A percentile compares a stretch with the other conserved stretches of the same genome.
These are phyloP conservation scores for Nyssa sinensis DNA, from an alignment of 148 eudicot genomes.

Conservation along the genomic window DNA sequence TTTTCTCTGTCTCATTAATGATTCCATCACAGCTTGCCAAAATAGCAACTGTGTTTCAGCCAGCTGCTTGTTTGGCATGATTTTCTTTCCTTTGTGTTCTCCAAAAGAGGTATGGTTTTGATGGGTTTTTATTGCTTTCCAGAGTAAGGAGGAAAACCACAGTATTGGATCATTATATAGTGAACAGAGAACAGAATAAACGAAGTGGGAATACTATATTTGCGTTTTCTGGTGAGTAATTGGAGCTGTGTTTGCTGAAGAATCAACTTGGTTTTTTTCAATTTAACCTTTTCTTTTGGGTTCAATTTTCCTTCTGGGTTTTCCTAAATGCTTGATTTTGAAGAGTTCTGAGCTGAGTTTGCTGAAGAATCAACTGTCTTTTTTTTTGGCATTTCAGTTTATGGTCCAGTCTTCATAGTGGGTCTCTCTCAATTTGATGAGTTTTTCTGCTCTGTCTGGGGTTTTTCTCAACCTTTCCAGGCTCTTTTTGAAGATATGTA, in stretches of 20 bases:
- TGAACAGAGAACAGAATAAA: slow-evolving; percentile 23
- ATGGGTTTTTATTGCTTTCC: slow-evolving; percentile 25
- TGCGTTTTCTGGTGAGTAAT: slow-evolving; percentile 11
- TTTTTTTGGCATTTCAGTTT: neutral
- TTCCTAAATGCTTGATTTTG: slow-evolving; percentile 14
- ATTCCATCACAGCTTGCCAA: slow-evolving; percentile 32
- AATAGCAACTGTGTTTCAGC: slow-evolving; percentile 31
- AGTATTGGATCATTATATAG: neutral
- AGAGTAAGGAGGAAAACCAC: slow-evolving; percentile 17
- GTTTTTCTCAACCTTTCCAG: slow-evolving; percentile 32
- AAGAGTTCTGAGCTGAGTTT: slow-evolving; percentile 22
- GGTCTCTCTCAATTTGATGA: slow-evolving; percentile 22
- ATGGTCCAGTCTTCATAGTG: neutral
- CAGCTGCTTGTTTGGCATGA: slow-evolving; percentile 28
- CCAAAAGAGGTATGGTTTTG: slow-evolving; percentile 15
- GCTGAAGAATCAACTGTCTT: neutral
- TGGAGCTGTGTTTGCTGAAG: slow-evolving; percentile 20
- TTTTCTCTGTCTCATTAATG: slow-evolving; percentile 28
- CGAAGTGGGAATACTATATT: slow-evolving; percentile 5
- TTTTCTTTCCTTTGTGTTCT: slow-evolving; percentile 25
- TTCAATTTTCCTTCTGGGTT: neutral
- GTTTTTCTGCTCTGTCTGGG: slow-evolving; percentile 34
- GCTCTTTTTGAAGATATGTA: slow-evolving; percentile 30
- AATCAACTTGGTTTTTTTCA: slow-evolving; percentile 8
- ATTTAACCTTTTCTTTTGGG: slow-evolving; percentile 4